Conservation (phyloP, 192 early-diverging fungal genomes). For the Coemansia sp. region DNA sequence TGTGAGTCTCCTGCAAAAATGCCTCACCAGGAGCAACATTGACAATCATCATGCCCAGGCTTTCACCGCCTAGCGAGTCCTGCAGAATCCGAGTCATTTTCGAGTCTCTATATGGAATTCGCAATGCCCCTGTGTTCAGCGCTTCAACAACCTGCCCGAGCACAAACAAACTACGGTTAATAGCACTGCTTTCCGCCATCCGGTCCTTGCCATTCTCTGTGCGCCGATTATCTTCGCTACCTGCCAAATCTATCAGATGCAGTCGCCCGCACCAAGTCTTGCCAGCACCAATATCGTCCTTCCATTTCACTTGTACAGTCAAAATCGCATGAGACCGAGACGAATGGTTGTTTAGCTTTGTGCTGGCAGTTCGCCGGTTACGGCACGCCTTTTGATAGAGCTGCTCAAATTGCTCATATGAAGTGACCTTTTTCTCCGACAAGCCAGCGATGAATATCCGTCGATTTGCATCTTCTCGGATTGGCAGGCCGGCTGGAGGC, state of each 20-base stretch:
- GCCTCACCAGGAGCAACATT: conserved; percentile 59
- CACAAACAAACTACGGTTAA: conserved; percentile 65
- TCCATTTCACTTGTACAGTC: conserved; percentile 54
- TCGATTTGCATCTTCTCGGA: conserved; percentile 57
- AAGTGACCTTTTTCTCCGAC: conserved; percentile 53
- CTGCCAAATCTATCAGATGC: conserved; percentile 66
- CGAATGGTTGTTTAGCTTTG: conserved; percentile 63
- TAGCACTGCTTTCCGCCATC: conserved; percentile 64
- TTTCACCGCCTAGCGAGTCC: conserved; percentile 63
- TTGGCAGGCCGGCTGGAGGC: conserved; percentile 40
- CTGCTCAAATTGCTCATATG: conserved; percentile 54
- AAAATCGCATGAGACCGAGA: conserved; percentile 65
- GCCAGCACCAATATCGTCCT: conserved; percentile 26
- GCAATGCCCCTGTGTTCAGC: conserved; percentile 53
- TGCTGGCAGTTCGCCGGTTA: conserved; percentile 61
- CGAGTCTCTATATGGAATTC: conserved; percentile 64
- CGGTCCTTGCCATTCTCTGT: conserved; percentile 61
- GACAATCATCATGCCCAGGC: conserved; percentile 65
- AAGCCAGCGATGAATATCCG: conserved; percentile 60
- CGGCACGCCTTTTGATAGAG: conserved; percentile 53
- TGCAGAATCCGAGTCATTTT: conserved; percentile 69
- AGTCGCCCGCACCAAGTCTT: conserved; percentile 53
- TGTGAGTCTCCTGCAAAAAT: conserved; percentile 56
- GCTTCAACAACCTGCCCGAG: conserved; percentile 68
- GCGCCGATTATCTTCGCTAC: conserved; percentile 63